Evolutionary conservation across 2,329 filamentous ascomycete species (phyloP), one percentile per base, ranked within the genome.

Genomic region (Parasarocladium wereldwijsianum): DNA sequence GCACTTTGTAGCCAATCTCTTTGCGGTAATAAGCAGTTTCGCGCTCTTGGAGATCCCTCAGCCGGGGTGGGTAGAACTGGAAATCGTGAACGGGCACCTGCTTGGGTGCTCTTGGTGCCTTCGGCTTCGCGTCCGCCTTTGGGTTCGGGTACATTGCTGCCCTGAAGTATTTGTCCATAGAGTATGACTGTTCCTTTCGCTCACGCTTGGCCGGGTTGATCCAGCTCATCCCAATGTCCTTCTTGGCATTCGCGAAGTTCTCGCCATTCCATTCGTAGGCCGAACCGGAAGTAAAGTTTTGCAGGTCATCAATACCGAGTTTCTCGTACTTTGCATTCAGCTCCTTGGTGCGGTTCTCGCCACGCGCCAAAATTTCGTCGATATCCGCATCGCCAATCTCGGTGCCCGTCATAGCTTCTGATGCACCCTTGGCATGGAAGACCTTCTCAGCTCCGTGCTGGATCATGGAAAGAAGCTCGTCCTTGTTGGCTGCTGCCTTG

Each of bases 261-360:
- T 96, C 78, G 26, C 90, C 90, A 39, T 98, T 98, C 92, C 92
- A 98, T 49, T 96, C 90, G 45, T 98, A 98, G 0, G 92, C 86
- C 32, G 84, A 93, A 45, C 98, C 90, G 0, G 87, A 94, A 1
- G 80, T 90, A 54, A 98, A 98, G 48, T 96, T 96, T 50, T 98
- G 90, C 24, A 98, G 58, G 42, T 98, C 90, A 50, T 98, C 90
- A 17, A 98, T 80, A 39, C 92, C 90, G 23, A 98, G 74, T 50
- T 93, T 93, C 52, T 96, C 90, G 45, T 96, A 98, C 54, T 85
- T 87, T 40, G 82, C 78, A 49, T 85, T 96, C 24, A 98, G 68
- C 51, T 90, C 67, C 38, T 86, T 84, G 1, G 90, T 98, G 34
- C 86, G 73, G 47, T 81, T 71, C 54, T 94, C 87, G 26, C 90